Base-by-base conservation (phyloP, 805 yeast species). In the Wickerhamomyces queroliae region DNA sequence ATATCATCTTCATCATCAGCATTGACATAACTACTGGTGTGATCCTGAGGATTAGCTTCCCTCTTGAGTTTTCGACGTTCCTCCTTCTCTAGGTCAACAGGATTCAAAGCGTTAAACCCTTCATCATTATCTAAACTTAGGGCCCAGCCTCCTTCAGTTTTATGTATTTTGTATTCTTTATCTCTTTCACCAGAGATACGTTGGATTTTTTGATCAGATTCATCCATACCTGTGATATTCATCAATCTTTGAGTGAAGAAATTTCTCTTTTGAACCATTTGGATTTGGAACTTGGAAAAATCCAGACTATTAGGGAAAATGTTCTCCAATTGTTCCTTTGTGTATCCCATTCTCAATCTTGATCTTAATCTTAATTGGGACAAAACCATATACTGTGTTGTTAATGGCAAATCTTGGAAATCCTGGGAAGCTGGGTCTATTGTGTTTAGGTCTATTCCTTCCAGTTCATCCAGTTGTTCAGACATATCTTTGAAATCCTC, bases 331-430 rank as follows among this genome's bases (percentile, higher is more conserved):
- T 93, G 97, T n/a, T 85, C 89, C 41, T 89, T 86, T 0, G 91
- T 70, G 55, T 85, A 90, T 1, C 99, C 99, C 95, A 93, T 82
- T 64, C 99, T 78, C 56, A 93, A 71, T 42, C 99, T 66, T 0
- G 97, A 90, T 45, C 88, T 73, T 20, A 89, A 64, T 41, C 99
- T 61, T 13, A 95, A 71, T 43, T 86, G 87, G 9, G 93, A 86
- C 11, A 93, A 63, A 4, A 88, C 76, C 75, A 89, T 87, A 56
- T 93, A 93, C 56, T 89, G 96, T 0, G 95, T 80, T 0, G 89
- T 76, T 36, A 81, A 64, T 0, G 99, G 96, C n/a, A 93, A 64
- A 17, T 70, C 69, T 11, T 72, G 68, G 55, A 93, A 93, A 46
- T 85, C 89, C 18, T 74, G 63, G 0, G 97, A 89, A 4, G 79